Conservation (phyloP, 192 early-diverging fungal genomes). For the Rhizoclosmatium sp. region DNA sequence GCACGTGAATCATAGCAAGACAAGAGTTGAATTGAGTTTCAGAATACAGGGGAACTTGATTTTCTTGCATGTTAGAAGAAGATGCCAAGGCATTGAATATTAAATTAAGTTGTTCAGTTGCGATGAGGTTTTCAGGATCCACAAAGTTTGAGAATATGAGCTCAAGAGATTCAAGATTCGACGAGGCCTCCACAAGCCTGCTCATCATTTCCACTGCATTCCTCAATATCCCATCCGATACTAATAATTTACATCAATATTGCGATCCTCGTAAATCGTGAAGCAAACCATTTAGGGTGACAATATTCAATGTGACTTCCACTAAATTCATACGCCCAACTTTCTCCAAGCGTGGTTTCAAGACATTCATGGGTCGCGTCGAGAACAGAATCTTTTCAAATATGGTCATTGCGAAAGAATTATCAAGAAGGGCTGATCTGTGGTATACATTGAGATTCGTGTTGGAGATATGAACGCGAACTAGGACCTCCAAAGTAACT, state of each 20-base stretch:
- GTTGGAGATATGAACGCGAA: not conserved
- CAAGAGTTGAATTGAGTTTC: conserved; percentile 3
- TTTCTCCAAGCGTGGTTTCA: not conserved
- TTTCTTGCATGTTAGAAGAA: not conserved
- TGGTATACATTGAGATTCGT: not conserved
- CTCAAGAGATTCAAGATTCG: not conserved
- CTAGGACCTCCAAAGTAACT: conserved; percentile 13
- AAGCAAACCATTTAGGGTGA: not conserved
- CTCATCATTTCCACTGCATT: not conserved
- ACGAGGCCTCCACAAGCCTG: not conserved
- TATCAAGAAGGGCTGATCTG: not conserved
- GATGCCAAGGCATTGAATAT: not conserved
- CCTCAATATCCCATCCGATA: not conserved
- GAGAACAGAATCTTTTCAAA: conserved; percentile 17
- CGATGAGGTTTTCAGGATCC: not conserved
- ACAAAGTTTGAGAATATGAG: not conserved
- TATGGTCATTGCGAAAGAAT: conserved; percentile 4
- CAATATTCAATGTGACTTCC: not conserved
- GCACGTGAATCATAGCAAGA: conserved; percentile 8
- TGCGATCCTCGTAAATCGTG: not conserved
- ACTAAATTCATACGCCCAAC: not conserved
- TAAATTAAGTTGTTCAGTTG: not conserved
- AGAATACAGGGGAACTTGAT: not conserved
- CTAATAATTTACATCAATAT: not conserved
- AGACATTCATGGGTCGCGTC: not conserved